A percentile compares a stretch with the other conserved stretches of the same genome.
phyloP scores from a whole-genome alignment of 1,139 yeast species.

The Pichia sp. region DNA sequence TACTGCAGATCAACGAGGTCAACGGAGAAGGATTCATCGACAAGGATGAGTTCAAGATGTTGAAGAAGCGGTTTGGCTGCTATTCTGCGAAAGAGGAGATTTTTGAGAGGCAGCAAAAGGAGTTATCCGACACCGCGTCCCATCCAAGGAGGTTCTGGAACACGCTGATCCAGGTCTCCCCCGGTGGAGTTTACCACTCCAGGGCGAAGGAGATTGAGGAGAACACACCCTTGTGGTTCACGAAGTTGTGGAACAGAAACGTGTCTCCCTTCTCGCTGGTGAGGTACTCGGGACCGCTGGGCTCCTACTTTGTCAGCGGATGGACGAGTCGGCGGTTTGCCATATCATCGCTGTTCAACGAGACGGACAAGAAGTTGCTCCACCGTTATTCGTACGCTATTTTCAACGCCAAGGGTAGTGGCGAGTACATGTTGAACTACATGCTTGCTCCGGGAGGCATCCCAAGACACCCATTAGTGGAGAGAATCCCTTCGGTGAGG shows the following conservation, averaged over 20 bases:
- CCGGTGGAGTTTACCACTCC: conserved; percentile 56
- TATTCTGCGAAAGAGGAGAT: neutral
- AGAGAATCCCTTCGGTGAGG: conserved; percentile 33
- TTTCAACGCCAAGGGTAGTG: conserved; percentile 68
- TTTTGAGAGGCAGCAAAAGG: conserved; percentile 6
- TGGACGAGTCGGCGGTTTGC: conserved; percentile 71
- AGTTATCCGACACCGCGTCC: conserved; percentile 5
- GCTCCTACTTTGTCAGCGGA: conserved; percentile 70
- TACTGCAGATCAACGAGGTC: conserved; percentile 33
- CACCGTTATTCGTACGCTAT: conserved; percentile 69
- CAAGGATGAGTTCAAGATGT: conserved; percentile 15
- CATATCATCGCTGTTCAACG: conserved; percentile 26
- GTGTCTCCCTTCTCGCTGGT: conserved; percentile 68
- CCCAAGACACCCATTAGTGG: conserved; percentile 57
- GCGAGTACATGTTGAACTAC: conserved; percentile 70
- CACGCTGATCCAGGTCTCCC: conserved; percentile 51
- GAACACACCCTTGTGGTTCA: conserved; percentile 59
- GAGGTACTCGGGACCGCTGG: conserved; percentile 60
- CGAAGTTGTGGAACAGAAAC: conserved; percentile 63
- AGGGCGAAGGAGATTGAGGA: conserved; percentile 26
- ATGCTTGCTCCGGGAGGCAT: conserved; percentile 72
- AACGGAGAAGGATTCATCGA: conserved; percentile 11
- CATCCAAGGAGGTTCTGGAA: conserved; percentile 36
- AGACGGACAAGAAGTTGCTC: conserved; percentile 32
- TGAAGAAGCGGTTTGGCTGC: conserved; percentile 8